Evolutionary conservation across 257 asterid species (phyloP), one percentile per base, ranked within the genome.

Genomic region (Penstemon barbatus): DNA sequence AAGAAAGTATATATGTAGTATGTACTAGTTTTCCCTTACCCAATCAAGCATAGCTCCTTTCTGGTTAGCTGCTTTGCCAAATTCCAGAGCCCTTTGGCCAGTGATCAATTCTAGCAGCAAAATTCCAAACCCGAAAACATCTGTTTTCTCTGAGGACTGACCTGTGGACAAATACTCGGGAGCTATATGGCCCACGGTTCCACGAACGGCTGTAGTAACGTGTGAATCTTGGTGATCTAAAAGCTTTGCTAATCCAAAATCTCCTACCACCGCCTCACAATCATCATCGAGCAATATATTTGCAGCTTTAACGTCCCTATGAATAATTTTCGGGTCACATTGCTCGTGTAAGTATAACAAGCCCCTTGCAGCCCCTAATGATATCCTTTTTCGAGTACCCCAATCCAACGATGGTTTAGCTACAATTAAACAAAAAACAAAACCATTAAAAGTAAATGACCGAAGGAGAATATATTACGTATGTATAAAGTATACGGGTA

Each of bases 231-330:
- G 85, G 57, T 90, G 99, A 71, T 93, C 97, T 73, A 93, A 84
- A 52, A 90, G 97, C 85, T 93, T 93, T 33, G 99, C 99, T 75
- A 93, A 71, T 12, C 99, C 99, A 38, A 93, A 93, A 78, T 93
- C 99, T 11, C 98, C 98, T 0, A 93, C 96, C 33, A 93, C 97
- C 8, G 97, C 96, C 65, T 90, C 98, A 64, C 80, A 93, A 80
- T 79, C 76, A 71, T 90, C 97, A 55, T 93, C 97, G 0, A 93
- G 95, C 78, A 93, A 71, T 78, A 93, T 88, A 62, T 93, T 93
- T 39, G 99, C 99, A 11, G 99, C 99, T 78, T 93, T 93, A 46
- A 93, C 99, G n/a, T 93, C 99, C 66, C 99, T 81, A 77, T 90
- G 99, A 44, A 93, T 93, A 67, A 92, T 92, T 84, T 92, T 92